Base-by-base conservation (phyloP, 257 asterid species). In the Sherardia arvensis region DNA sequence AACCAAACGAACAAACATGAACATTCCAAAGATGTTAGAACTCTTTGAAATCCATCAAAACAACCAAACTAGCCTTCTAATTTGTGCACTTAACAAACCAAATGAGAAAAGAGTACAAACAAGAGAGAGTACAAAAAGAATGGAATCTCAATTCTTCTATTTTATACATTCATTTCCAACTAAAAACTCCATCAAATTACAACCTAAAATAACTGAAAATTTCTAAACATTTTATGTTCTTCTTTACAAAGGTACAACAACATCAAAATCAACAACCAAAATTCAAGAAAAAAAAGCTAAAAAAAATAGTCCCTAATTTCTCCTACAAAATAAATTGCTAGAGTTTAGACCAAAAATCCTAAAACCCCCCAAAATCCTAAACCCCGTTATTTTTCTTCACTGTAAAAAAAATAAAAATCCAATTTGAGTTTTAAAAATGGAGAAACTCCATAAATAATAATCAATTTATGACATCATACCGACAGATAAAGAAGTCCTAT, bases 161-260 rank as follows among this genome's bases (percentile, higher is more conserved):
- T 47, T 54, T 33, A 38, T 14, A 21, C 15, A 62, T 5, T 62
- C 36, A 2, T n/a, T 14, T 38, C 45, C 38, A 62, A 5, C 25
- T 18, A 8, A 64, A 8, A 64, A 11, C 53, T 64, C 23, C 1
- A 64, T 21, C 8, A 48, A 57, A 51, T 30, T 51, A 66, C 53
- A 70, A 49, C 59, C 59, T 43, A 43, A 15, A 43, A 71, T 30
- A 69, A 32, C 47, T 32, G 51, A 25, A 68, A 68, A 47, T 63
- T 20, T 65, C 67, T 62, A 49, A 30, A 69, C 33, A 1, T 15
- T 10, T 49, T 36, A 20, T 20, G 29, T 53, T 53, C 53, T 76
- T 71, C 49, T 76, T 71, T 74, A 83, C 84, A 83, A n/a, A 76
- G 67, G 66, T 74, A 83, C 84, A 81, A 77, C 69, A 83, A 77